Evolutionary conservation across 805 yeast genomes (phyloP).

Genomic region (Candida parachauliodes): DNA sequence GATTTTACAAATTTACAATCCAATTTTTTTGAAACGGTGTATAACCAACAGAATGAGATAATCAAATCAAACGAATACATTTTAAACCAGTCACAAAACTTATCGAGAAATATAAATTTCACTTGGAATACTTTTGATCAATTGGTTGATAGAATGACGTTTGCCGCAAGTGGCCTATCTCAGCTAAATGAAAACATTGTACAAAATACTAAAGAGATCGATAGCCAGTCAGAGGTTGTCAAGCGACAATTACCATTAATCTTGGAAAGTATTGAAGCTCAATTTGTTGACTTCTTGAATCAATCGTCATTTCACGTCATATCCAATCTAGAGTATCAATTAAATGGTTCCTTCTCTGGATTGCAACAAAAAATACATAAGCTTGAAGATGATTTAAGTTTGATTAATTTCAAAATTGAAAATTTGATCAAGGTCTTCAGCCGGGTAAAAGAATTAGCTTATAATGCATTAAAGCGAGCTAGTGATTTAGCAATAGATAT

Average conservation of each 20-base stretch:
- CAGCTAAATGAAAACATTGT: not conserved
- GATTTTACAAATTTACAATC: constrained; percentile 4
- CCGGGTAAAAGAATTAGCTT: no score
- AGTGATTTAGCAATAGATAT: no score
- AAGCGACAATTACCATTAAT: constrained; percentile 1
- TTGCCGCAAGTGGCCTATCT: not conserved
- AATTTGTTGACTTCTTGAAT: not conserved
- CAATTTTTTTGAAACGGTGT: not conserved
- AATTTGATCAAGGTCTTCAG: not conserved
- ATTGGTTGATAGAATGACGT: not conserved
- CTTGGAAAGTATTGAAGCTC: not conserved
- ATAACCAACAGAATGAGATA: constrained; percentile 4
- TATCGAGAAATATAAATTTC: not conserved
- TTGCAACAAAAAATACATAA: constrained; percentile 5
- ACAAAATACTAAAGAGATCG: not conserved
- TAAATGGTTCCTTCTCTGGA: constrained; percentile 4
- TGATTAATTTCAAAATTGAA: constrained; percentile 3
- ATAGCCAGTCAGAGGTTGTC: not conserved
- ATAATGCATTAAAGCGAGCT: no score
- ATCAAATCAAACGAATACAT: not conserved
- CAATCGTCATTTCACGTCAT: constrained; percentile 2
- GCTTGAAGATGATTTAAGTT: constrained; percentile 1
- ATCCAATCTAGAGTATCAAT: constrained; percentile 4
- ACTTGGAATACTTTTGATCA: not conserved
- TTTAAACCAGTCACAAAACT: not conserved